phyloP scores from a whole-genome alignment of 1,139 yeast species.

The Yamadazyma triangularis region DNA sequence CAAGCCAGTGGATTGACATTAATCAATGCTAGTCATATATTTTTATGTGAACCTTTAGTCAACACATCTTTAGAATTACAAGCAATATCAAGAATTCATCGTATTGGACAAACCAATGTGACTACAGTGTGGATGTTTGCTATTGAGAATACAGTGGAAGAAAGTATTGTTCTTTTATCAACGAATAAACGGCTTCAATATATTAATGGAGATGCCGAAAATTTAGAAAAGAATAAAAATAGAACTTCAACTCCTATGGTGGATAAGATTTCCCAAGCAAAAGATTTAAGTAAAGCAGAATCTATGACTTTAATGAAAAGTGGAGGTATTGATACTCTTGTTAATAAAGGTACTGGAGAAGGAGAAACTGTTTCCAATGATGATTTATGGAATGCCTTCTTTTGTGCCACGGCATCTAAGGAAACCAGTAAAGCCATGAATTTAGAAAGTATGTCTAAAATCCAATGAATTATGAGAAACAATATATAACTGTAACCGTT shows the following conservation, averaged over 20 bases:
- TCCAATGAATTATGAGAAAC: no score
- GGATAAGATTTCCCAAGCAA: conserved; percentile 13
- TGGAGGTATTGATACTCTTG: conserved; percentile 38
- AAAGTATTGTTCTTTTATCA: conserved; percentile 64
- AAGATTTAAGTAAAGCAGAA: conserved; percentile 28
- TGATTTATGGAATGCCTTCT: conserved; percentile 61
- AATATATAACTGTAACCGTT: no score
- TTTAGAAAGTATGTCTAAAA: conserved; percentile 12
- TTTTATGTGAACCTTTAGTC: conserved; percentile 87
- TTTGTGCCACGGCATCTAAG: conserved; percentile 24
- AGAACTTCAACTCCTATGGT: neutral
- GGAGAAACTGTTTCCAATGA: conserved; percentile 54
- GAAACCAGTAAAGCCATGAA: conserved; percentile 14
- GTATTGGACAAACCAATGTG: conserved; percentile 79
- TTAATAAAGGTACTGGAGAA: conserved; percentile 35
- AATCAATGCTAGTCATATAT: conserved; percentile 87
- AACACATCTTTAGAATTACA: conserved; percentile 84
- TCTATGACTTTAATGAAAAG: conserved; percentile 34
- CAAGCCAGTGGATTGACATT: conserved; percentile 89
- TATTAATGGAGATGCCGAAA: conserved; percentile 11
- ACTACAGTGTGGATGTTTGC: conserved; percentile 93
- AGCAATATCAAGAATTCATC: conserved; percentile 85
- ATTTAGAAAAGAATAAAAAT: conserved; percentile 1
- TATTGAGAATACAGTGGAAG: conserved; percentile 84
- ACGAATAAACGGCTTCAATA: conserved; percentile 47